Evolutionary conservation across 768 basidiomycete species (phyloP).

Genomic region (Lactarius quietus): DNA sequence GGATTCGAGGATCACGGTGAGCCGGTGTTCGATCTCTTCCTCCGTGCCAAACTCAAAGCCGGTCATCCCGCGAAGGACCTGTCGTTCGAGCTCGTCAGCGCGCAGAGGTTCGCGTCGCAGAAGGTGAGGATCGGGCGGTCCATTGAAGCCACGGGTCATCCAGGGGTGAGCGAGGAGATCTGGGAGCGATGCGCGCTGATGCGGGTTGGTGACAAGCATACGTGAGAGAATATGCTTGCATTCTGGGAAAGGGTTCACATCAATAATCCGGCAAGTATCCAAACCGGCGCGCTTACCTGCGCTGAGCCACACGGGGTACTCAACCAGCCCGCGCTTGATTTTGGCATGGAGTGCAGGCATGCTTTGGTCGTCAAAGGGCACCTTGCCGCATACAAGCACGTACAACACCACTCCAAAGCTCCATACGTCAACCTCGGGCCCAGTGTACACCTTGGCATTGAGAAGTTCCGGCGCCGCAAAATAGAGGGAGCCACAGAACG

Average conservation of each 20-base stretch:
- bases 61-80: conserved; percentile 86
- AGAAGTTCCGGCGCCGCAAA: conserved; percentile 98
- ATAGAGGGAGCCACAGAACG: conserved; percentile 97
- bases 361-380: conserved; percentile 98
- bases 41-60: conserved; percentile 96
- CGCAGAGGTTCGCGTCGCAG: conserved; percentile 88
- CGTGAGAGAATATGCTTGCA: conserved; percentile 91
- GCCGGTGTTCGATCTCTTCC: conserved; percentile 75
- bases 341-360: conserved; percentile 99
- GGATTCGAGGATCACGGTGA: conserved; percentile 68
- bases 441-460: conserved; percentile 94
- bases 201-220: conserved; percentile 96
- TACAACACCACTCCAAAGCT: conserved; percentile 98
- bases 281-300: conserved; percentile 54
- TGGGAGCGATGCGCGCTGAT: conserved; percentile 69
- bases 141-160: conserved; percentile 86
- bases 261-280: background rate
- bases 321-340: conserved; percentile 95
- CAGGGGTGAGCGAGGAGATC: conserved; percentile 89
- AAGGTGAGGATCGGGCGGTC: conserved; percentile 79
- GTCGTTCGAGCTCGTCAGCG: conserved; percentile 80
- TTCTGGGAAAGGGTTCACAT: conserved; percentile 46
- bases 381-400: conserved; percentile 96
- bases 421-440: conserved; percentile 99
- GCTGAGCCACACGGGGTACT: conserved; percentile 96